Evolutionary conservation across 164 flowering plant species (phyloP).

Genomic region (Saururus chinensis): DNA sequence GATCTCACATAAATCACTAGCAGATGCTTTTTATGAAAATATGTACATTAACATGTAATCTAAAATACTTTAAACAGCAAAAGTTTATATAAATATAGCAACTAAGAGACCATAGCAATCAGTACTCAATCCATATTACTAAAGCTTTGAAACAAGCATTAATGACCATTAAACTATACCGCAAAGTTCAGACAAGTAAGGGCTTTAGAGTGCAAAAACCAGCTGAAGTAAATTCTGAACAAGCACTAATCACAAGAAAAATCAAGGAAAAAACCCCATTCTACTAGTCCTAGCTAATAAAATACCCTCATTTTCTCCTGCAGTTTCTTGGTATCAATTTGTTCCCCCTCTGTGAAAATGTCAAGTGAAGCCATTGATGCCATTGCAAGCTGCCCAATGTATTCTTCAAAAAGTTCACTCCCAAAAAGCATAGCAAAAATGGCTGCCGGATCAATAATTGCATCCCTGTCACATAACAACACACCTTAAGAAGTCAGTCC

Average conservation of each 20-base stretch:
- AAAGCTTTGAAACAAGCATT: too few species aligned
- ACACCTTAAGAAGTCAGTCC: neutral
- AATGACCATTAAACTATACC: too few species aligned
- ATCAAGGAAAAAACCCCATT: neutral
- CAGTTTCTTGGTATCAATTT: slow-evolving; percentile 74
- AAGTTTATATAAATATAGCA: too few species aligned
- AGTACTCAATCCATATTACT: too few species aligned
- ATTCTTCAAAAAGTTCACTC: slow-evolving; percentile 98
- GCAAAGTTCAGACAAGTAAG: too few species aligned
- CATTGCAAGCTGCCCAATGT: slow-evolving; percentile 99
- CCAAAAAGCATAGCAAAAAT: slow-evolving; percentile 99
- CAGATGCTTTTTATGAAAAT: neutral
- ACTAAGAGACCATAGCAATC: too few species aligned
- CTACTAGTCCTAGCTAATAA: neutral
- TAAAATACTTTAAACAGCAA: too few species aligned
- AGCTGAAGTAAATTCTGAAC: too few species aligned
- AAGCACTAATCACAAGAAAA: neutral
- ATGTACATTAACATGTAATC: neutral
- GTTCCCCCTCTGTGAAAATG: slow-evolving; percentile 76
- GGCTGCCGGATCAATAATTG: slow-evolving; percentile 96
- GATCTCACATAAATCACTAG: neutral
- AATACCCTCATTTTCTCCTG: slow-evolving; percentile 92
- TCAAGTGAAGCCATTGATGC: slow-evolving; percentile 99
- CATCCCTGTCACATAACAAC: slow-evolving; percentile 43
- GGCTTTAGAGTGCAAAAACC: too few species aligned